These are phyloP conservation scores for Nicotiana rustica DNA, from an alignment of 305 asterid genomes.

Conservation along the genomic window DNA sequence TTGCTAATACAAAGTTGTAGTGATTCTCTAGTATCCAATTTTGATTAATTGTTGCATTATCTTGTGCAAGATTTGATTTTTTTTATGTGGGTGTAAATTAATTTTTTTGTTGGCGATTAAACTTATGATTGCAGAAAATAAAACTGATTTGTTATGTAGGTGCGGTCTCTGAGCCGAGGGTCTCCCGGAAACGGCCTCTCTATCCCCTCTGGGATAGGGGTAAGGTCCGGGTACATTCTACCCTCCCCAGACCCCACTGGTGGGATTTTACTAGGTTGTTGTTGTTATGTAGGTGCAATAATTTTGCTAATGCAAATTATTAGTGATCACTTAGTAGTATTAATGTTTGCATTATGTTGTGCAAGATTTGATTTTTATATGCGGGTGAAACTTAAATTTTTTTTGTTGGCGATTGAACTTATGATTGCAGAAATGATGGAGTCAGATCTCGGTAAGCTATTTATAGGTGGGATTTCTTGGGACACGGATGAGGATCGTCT, in stretches of 20 bases:
- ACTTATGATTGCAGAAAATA: constrained; percentile 40
- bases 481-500: constrained; percentile 76
- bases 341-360: background rate
- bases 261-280: too few species aligned
- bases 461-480: constrained; percentile 82
- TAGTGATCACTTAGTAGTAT: background rate
- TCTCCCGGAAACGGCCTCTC: too few species aligned
- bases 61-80: background rate
- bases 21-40: background rate
- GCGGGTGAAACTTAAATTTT: background rate
- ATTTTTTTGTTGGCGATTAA: background rate
- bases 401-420: constrained; percentile 26
- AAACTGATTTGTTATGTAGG: too few species aligned
- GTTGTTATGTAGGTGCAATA: too few species aligned
- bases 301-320: background rate
- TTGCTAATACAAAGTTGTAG: background rate
- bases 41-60: background rate
- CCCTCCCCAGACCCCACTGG: too few species aligned
- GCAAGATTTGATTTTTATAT: background rate
- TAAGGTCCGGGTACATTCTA: background rate
- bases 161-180: too few species aligned
- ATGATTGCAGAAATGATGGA: constrained; percentile 61
- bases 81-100: background rate
- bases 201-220: too few species aligned
- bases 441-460: constrained; percentile 71